These are phyloP conservation scores for Verruconis gallopava DNA, from an alignment of 2,329 filamentous ascomycete genomes.

Conservation along the genomic window DNA sequence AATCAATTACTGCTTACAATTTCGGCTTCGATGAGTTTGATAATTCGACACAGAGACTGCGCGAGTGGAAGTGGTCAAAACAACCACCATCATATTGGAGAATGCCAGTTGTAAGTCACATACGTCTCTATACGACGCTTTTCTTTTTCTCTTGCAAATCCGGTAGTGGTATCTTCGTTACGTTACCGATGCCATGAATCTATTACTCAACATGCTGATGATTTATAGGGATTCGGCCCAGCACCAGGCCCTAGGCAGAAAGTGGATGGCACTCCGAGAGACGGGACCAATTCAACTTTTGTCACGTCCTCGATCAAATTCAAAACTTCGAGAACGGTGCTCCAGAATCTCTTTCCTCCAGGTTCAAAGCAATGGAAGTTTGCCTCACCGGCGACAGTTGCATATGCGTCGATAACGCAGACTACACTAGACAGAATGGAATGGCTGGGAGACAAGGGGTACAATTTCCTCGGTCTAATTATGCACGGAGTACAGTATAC, in stretches of 20 bases:
- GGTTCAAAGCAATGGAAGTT: conserved; percentile 21
- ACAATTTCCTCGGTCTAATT: conserved; percentile 46
- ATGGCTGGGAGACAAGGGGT: conserved; percentile 49
- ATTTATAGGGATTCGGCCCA: conserved; percentile 22
- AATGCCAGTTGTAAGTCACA: conserved; percentile 27
- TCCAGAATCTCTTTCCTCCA: conserved; percentile 29
- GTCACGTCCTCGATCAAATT: conserved; percentile 29
- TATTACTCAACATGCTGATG: not conserved
- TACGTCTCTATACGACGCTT: too few relatives aligned
- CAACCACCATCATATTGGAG: conserved; percentile 24
- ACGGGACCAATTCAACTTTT: conserved; percentile 20
- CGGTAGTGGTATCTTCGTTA: too few relatives aligned
- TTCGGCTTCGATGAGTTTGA: conserved; percentile 48
- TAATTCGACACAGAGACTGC: conserved; percentile 37
- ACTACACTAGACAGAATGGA: conserved; percentile 36
- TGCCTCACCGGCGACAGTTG: conserved; percentile 24
- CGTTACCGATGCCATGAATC: not conserved
- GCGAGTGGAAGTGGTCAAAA: conserved; percentile 37
- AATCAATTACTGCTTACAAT: conserved; percentile 32
- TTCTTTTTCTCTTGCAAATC: too few relatives aligned
- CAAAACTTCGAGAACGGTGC: conserved; percentile 26
- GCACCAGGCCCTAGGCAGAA: conserved; percentile 28
- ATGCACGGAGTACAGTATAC: conserved; percentile 49
- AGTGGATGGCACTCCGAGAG: conserved; percentile 14
- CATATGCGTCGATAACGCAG: conserved; percentile 25